Base-by-base conservation (phyloP, 129 eudicot species). In the Logfia minima region DNA sequence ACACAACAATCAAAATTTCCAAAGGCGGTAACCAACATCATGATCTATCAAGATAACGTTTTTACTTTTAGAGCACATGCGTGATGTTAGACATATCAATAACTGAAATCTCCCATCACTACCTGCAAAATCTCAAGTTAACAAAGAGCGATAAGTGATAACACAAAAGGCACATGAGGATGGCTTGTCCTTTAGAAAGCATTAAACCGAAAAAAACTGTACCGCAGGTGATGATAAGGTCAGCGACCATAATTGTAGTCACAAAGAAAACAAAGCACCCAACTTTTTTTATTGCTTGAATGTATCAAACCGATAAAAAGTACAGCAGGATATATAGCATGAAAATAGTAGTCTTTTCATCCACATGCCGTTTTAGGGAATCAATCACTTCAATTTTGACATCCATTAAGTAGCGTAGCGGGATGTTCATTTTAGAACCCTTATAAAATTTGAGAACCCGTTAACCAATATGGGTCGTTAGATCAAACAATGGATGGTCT, bases 131-230 rank as follows among this genome's bases (percentile, higher is more conserved):
- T 73, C 67, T 65, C 68, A 72, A 72, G 72, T n/a, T 56, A 66
- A 41, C 51, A 24, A 72, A 66, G 70, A 62, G 58, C 65, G 61
- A 74, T 68, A 83, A 68, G 77, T 24, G 60, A 39, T 67, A 73
- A 32, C 75, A 80, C 67, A 73, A 31, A 75, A 66, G 77, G 71
- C 79, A 79, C 87, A 60, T 77, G 75, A 78, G 48, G 65, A 71
- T 62, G 71, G 68, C 77, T 51, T 67, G 70, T 19, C 69, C 79
- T 29, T 66, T 56, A 76, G 55, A 48, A 80, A 80, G 51, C 61
- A 74, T 48, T 55, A 26, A 70, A 70, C 64, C 24, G 65, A 71
- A 79, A 79, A 65, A 17, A 48, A 39, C 64, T 71, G 75, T 6
- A 66, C 52, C 45, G 34, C 5, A 6, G 26, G 5, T 4, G 16